These are phyloP conservation scores for Mycena venus DNA, from an alignment of 768 basidiomycete species.

Conservation along the genomic window DNA sequence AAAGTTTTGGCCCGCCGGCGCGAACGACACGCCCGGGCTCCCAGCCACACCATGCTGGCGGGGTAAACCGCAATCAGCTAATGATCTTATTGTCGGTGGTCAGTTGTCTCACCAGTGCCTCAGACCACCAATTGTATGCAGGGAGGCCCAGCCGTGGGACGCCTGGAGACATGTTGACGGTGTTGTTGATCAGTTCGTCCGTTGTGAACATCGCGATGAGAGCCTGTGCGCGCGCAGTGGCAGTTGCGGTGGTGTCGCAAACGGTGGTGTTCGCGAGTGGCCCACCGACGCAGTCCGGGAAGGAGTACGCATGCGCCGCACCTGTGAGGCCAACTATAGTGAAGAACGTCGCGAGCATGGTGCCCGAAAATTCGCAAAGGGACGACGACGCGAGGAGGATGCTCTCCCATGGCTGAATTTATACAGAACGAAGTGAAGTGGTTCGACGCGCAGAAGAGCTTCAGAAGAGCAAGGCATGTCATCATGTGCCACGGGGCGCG, in stretches of 20 bases:
- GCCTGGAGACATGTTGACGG: conserved; percentile 62
- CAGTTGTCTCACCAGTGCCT: conserved; percentile 59
- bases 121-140: conserved; percentile 73
- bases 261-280: conserved; percentile 61
- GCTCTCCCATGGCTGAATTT: neutral
- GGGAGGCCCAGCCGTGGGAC: conserved; percentile 70
- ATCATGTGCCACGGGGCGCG: neutral
- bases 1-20: conserved; percentile 59
- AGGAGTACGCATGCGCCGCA: conserved; percentile 46
- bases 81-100: too few species aligned
- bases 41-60: conserved; percentile 66
- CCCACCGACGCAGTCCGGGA: conserved; percentile 62
- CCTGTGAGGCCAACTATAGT: neutral
- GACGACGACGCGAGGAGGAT: neutral
- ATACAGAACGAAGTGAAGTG: neutral
- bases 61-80: neutral
- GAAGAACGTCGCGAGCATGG: neutral
- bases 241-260: conserved; percentile 60
- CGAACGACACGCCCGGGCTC: conserved; percentile 67
- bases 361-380: neutral
- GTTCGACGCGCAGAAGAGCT: neutral
- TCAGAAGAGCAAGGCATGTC: neutral
- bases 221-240: conserved; percentile 62
- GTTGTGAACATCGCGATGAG: conserved; percentile 64
- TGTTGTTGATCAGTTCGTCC: conserved; percentile 65